Base-by-base conservation (phyloP, 2,329 filamentous ascomycete species). In the Dichotomopilus funicola region DNA sequence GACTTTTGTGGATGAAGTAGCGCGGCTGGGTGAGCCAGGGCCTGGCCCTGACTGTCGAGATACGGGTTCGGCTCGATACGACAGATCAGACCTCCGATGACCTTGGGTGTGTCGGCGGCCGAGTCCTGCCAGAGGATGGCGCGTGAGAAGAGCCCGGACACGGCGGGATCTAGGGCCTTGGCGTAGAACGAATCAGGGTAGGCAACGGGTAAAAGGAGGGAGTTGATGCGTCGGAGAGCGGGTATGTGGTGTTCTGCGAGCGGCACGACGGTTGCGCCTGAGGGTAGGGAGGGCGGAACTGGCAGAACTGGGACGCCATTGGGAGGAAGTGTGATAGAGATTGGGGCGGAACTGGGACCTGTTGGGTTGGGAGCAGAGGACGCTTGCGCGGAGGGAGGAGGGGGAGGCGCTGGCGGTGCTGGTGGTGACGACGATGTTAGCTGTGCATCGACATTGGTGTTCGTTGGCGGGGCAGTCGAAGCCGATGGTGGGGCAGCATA, bases 161-260 rank as follows among this genome's bases (percentile, higher is more conserved):
- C 69, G 13, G 73, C 64, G 9, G 78, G 75, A 59, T 81, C 73
- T 56, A 78, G 70, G 53, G 81, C 75, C 40, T 73, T 73, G 51
- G 74, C 70, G 74, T 86, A 87, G 72, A 87, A 87, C 48, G 75
- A 74, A 66, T 86, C 83, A 3, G 81, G 77, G 67, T 87, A 87
- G 67, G 74, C 72, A 56, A 87, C 80, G 49, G 80, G 81, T 1
- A 87, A 79, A 51, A 87, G 77, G 50, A 87, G 77, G 45, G 80
- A 72, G 69, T 85, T 86, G 68, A 87, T 84, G 63, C 83, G 79
- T 41, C 80, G 81, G 5, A 87, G 74, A 45, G 80, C 75, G 55
- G 78, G 72, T 55, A 86, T 70, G 68, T 86, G 81, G 46, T 71
- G 64, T 45, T 73, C 68, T 1, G 72, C 70, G 51, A 85, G 70